Base-by-base conservation (phyloP, 306 rosid genomes). In the Vachellia collinsii region DNA sequence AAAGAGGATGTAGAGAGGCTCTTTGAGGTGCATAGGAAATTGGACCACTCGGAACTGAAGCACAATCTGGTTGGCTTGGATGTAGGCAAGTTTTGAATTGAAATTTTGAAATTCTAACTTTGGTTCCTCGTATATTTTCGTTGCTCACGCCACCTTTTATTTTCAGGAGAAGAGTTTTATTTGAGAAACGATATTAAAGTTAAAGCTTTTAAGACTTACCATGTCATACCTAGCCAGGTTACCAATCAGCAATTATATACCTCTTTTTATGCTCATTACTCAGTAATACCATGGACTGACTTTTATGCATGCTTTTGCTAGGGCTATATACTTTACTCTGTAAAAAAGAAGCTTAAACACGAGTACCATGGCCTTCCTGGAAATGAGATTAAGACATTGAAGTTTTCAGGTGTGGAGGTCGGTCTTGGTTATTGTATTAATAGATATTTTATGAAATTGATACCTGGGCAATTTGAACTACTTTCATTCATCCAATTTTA, bases 221-320 rank as follows among this genome's bases (percentile, higher is more conserved):
- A 95, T 88, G 87, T 78, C 42, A 93, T 95, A 74, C 91, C 97
- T 47, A 93, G 97, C 82, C 99, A 93, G 96, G 99, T 95, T 89
- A 43, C 23, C 51, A 38, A 43, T 58, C 44, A 69, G 36, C 43
- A 73, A 34, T 23, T 25, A 14, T 38, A 7, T n/a, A 5, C 77
- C 61, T 65, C 38, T 71, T 67, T n/a, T 61, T 66, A 17, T 53
- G 39, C 11, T 20, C 14, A 59, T 48, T 70, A 1, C 6, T 36
- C 14, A 64, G 50, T 70, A 1, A 70, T 76, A 11, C 63, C 39
- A 25, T 13, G n/a, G 82, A 63, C 63, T 71, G 61, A 74, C 54
- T 16, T 67, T n/a, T 43, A 20, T 85, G 71, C 74, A 42, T 81
- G 81, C 61, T 83, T 66, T 80, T 84, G 76, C 85, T 91, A 95